Evolutionary conservation across 2,329 filamentous ascomycete species (phyloP).

Genomic region (Fonsecaea pugnacius): DNA sequence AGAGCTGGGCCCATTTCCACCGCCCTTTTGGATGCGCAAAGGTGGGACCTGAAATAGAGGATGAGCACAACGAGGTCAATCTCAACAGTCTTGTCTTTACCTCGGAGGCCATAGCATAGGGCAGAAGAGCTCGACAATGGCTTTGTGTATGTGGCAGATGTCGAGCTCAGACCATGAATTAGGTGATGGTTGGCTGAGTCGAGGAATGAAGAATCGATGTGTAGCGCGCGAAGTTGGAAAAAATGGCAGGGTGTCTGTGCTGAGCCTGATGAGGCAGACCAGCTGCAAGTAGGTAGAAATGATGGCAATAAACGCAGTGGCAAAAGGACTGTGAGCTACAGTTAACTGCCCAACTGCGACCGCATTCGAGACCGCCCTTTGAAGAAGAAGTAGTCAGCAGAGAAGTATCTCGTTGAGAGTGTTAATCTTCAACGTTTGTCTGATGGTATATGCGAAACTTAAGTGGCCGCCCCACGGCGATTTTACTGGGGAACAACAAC

Average conservation of each 20-base stretch:
- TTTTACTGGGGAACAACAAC: slow-evolving; percentile 8
- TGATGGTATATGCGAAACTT: slow-evolving; percentile 11
- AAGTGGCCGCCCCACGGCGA: slow-evolving; percentile 7
- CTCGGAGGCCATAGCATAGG: slow-evolving; percentile 34
- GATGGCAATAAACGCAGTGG: slow-evolving; percentile 8
- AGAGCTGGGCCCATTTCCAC: slow-evolving; percentile 40
- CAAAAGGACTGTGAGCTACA: slow-evolving; percentile 25
- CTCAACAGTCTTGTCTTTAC: slow-evolving; percentile 28
- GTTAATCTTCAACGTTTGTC: slow-evolving; percentile 8
- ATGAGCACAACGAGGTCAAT: slow-evolving; percentile 10
- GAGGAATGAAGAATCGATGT: slow-evolving; percentile 18
- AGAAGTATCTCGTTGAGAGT: slow-evolving; percentile 11
- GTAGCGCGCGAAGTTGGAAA: slow-evolving; percentile 27
- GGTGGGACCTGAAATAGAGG: slow-evolving; percentile 38
- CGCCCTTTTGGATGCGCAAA: slow-evolving; percentile 42
- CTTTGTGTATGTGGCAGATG: slow-evolving; percentile 27
- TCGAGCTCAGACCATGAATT: slow-evolving; percentile 36
- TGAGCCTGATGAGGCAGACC: slow-evolving; percentile 33
- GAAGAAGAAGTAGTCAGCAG: slow-evolving; percentile 20
- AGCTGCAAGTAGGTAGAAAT: slow-evolving; percentile 30
- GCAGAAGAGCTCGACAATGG: slow-evolving; percentile 31
- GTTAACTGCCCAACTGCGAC: slow-evolving; percentile 17
- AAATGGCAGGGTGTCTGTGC: slow-evolving; percentile 20
- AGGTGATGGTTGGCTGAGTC: neutral
- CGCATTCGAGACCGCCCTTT: slow-evolving; percentile 24